These are phyloP conservation scores for Suhomyces tanzawaensis DNA, from an alignment of 805 yeast genomes.

Conservation along the genomic window DNA sequence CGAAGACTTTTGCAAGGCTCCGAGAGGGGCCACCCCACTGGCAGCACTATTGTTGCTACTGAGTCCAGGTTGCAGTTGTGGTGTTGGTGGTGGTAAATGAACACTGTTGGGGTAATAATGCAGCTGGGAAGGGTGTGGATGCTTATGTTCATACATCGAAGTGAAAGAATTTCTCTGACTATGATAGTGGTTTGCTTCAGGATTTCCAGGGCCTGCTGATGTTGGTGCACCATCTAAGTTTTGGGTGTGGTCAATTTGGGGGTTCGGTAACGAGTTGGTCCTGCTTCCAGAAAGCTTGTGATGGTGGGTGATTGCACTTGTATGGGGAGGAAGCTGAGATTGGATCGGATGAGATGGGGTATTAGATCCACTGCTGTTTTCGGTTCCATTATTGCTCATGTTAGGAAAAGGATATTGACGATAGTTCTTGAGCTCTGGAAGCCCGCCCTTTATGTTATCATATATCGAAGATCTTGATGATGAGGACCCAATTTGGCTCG, in stretches of 20 bases:
- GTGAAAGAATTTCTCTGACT: slow-evolving; percentile 21
- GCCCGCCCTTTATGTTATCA: background rate
- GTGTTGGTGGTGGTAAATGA: slow-evolving; percentile 2
- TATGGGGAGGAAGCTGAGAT: background rate
- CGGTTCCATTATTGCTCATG: slow-evolving; percentile 7
- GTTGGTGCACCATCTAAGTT: slow-evolving; percentile 2
- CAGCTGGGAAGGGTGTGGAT: slow-evolving; percentile 1
- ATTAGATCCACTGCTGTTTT: background rate
- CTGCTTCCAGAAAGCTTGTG: slow-evolving; percentile 9
- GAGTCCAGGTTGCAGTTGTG: slow-evolving; percentile 2
- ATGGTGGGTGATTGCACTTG: background rate
- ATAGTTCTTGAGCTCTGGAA: slow-evolving; percentile 5
- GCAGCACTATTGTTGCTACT: background rate
- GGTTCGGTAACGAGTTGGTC: slow-evolving; percentile 23
- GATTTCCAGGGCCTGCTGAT: background rate
- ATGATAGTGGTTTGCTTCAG: slow-evolving; percentile 3
- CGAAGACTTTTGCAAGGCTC: background rate
- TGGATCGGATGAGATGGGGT: background rate
- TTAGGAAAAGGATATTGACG: slow-evolving; percentile 19
- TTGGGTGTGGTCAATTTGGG: slow-evolving; percentile 10
- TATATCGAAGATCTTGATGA: slow-evolving; percentile 7
- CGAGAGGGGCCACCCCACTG: background rate
- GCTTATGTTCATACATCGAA: slow-evolving; percentile 14
- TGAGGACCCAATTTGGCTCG: background rate
- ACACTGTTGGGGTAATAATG: background rate